Evolutionary conservation across 768 basidiomycete genomes (phyloP).

Genomic region (Lentinus tigrinus): DNA sequence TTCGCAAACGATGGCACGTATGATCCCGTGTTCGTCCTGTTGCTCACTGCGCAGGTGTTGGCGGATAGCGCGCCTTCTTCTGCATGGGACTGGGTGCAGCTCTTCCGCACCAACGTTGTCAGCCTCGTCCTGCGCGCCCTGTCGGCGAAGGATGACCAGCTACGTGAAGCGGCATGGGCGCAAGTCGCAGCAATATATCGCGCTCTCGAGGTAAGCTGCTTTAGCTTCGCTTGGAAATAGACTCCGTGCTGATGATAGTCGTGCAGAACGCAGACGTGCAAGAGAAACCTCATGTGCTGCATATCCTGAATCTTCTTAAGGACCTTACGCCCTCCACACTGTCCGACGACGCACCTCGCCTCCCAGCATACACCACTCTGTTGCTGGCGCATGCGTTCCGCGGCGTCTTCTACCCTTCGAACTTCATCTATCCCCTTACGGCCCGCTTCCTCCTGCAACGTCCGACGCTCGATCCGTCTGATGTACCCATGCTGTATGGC

Average conservation of each 20-base stretch:
- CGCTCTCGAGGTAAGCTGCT: constrained; percentile 55
- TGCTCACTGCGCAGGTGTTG: constrained; percentile 68
- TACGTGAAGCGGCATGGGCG: constrained; percentile 60
- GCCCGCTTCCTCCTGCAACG: constrained; percentile 90
- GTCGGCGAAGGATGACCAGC: constrained; percentile 58
- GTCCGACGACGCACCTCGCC: constrained; percentile 42
- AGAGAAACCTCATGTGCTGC: constrained; percentile 71
- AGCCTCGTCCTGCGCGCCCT: constrained; percentile 71
- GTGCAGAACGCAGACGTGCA: constrained; percentile 61
- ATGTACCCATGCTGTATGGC: constrained; percentile 88
- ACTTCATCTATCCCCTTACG: constrained; percentile 84
- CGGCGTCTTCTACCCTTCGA: constrained; percentile 82
- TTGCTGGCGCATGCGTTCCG: constrained; percentile 81
- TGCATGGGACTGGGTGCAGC: constrained; percentile 78
- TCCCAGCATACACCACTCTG: constrained; percentile 79
- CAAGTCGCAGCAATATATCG: constrained; percentile 63
- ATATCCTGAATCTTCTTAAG: constrained; percentile 67
- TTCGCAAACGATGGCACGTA: constrained; percentile 48
- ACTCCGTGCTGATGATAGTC: background rate
- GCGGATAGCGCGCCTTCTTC: constrained; percentile 54
- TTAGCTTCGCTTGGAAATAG: no score
- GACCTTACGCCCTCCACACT: constrained; percentile 49
- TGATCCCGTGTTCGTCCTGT: constrained; percentile 76
- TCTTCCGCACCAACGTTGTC: constrained; percentile 79
- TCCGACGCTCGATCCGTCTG: constrained; percentile 71